Base-by-base conservation (phyloP, 495 filamentous ascomycete genomes). In the Tuber aestivum region DNA sequence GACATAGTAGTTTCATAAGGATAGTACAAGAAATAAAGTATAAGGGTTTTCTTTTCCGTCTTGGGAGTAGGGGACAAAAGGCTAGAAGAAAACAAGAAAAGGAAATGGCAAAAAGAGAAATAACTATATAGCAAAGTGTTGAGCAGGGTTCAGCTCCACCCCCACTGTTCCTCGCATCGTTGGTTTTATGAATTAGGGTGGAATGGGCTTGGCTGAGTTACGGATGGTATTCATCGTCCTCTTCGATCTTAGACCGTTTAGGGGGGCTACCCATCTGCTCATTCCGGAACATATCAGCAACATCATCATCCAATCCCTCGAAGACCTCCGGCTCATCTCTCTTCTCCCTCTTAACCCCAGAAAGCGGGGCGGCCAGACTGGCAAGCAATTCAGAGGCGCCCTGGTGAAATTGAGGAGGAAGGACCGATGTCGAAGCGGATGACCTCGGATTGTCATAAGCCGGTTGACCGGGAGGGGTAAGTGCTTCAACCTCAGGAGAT, bases 281-380 rank as follows among this genome's bases (percentile, higher is more conserved):
- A 56, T 89, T 88, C 72, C 89, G 87, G 75, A 96, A 85, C 83
- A 94, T 89, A 75, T 93, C 91, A n/a, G 91, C 90, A 44, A 96
- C 92, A 83, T 95, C 93, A 1, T 91, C 90, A 81, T 96, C 93
- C 78, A 96, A 86, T 41, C 90, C 93, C 77, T 89, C 91, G 84
- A 89, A 87, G 50, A 85, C 86, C 79, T 91, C 89, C 14, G 83
- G 79, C 75, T 90, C 89, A n/a, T 89, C 86, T 75, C 91, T 86
- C 79, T 94, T 94, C 80, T 93, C 87, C 84, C 92, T 91, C 85
- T 95, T 96, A 42, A 89, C 79, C 61, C 85, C 82, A 77, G 85
- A 85, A 14, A 73, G 70, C 69, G 75, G 79, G 82, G 70, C 86
- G 23, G 87, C 86, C 23, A 90, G 80, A 72, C 84, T 86, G 5